Percentiles rank a stretch among this genome's conserved stretches.
These are phyloP conservation scores for Astrephomene gubernaculifera DNA, from an alignment of 139 green algal species.

Conservation along the genomic window DNA sequence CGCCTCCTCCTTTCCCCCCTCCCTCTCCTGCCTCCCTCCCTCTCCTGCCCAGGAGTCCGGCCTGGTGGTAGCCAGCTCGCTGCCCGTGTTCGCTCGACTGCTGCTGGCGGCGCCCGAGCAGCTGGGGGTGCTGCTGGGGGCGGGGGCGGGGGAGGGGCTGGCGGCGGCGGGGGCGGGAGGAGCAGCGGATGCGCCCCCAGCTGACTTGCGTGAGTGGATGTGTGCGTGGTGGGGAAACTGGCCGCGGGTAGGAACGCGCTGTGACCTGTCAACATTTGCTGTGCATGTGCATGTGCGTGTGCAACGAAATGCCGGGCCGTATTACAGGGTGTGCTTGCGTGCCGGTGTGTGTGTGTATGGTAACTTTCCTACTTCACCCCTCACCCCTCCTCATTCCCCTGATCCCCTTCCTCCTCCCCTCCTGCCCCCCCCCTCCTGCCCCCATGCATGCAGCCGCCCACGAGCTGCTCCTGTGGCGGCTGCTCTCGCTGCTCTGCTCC, in stretches of 20 bases:
- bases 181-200: neutral
- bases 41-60: constrained; percentile 53
- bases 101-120: constrained; percentile 66
- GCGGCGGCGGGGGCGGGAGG: neutral
- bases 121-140: constrained; percentile 63
- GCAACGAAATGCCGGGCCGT: too few species aligned
- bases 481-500: constrained; percentile 30
- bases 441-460: neutral
- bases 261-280: too few species aligned
- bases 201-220: constrained; percentile 29
- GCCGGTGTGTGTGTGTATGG: too few species aligned
- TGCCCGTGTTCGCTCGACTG: constrained; percentile 77
- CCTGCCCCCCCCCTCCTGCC: neutral
- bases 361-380: neutral
- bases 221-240: neutral
- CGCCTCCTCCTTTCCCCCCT: neutral
- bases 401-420: neutral
- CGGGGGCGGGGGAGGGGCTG: constrained; percentile 14
- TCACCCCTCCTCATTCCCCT: neutral
- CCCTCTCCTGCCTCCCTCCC: neutral
- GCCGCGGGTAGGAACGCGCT: too few species aligned
- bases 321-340: too few species aligned
- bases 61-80: constrained; percentile 67
- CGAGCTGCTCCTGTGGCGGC: constrained; percentile 2
- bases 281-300: too few species aligned